phyloP scores from a whole-genome alignment of 108 stramenopile species.

The Chaetoceros tenuissimus region DNA sequence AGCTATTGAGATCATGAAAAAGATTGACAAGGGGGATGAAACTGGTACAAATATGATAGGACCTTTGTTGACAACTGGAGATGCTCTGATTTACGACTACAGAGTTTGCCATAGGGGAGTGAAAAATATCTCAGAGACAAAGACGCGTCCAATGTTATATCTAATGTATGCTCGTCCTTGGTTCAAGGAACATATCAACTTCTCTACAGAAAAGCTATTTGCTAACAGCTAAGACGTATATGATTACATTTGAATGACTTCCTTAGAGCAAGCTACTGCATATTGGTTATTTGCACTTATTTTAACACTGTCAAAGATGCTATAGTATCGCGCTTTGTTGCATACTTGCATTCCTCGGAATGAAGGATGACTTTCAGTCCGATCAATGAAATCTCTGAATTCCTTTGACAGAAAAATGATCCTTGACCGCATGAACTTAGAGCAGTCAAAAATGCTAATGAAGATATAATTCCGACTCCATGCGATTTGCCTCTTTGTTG shows the following conservation, averaged over 20 bases:
- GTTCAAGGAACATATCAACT: constrained; percentile 47
- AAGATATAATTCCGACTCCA: constrained; percentile 62
- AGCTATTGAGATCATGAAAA: background rate
- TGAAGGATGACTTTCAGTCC: background rate
- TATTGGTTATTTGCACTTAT: too few relatives aligned
- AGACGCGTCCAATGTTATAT: background rate
- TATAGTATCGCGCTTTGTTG: too few relatives aligned
- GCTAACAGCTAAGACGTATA: background rate
- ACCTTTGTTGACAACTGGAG: constrained; percentile 27
- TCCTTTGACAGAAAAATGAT: background rate
- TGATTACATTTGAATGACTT: background rate
- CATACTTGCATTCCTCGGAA: too few relatives aligned
- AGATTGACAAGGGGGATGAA: constrained; percentile 1
- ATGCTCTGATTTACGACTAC: constrained; percentile 49
- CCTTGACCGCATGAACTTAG: background rate
- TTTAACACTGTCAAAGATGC: too few relatives aligned
- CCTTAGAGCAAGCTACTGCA: too few relatives aligned
- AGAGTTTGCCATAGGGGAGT: constrained; percentile 46
- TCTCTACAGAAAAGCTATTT: constrained; percentile 27
- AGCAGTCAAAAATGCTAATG: constrained; percentile 28
- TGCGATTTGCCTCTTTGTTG: constrained; percentile 46
- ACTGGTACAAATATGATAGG: constrained; percentile 10
- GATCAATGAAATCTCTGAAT: too few relatives aligned
- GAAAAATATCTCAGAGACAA: constrained; percentile 11
- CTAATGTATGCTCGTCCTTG: constrained; percentile 51